A percentile compares a stretch with the other conserved stretches of the same genome.
These are phyloP conservation scores for Kitagawia praeruptora DNA, from an alignment of 129 eudicot species.

Conservation along the genomic window DNA sequence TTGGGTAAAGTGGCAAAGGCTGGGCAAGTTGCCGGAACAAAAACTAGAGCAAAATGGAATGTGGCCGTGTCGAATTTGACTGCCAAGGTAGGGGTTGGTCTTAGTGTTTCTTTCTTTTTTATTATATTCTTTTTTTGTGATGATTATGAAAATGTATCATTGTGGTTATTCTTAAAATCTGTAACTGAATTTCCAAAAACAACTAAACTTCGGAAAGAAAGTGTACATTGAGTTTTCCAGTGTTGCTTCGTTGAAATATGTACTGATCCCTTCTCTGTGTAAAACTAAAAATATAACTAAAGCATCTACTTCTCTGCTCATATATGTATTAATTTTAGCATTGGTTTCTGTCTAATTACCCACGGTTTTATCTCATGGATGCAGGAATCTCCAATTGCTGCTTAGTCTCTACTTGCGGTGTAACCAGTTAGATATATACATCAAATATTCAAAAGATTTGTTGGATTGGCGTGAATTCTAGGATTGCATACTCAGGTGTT, in stretches of 20 bases:
- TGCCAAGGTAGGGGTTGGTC: slow-evolving; percentile 50
- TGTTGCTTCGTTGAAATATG: background rate
- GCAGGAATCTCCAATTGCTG: slow-evolving; percentile 9
- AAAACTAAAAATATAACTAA: background rate
- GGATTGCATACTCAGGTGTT: background rate
- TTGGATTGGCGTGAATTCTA: background rate
- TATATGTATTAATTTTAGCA: no score
- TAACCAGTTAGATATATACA: background rate
- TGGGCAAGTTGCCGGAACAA: slow-evolving; percentile 90
- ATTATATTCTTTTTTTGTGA: background rate
- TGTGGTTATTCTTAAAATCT: background rate
- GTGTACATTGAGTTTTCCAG: background rate
- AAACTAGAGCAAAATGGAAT: slow-evolving; percentile 81
- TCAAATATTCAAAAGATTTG: background rate
- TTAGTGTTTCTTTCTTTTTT: background rate
- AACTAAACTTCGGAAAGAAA: background rate
- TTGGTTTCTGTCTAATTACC: no score
- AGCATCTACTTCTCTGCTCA: background rate
- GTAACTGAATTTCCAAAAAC: background rate
- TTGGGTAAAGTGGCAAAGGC: slow-evolving; percentile 88
- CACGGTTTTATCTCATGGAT: background rate
- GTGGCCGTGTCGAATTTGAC: slow-evolving; percentile 75
- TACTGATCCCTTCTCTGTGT: background rate
- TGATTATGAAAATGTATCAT: background rate
- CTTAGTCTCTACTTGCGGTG: background rate